Evolutionary conservation across 352 stramenopile species (phyloP), one percentile per base, ranked within the genome.

Genomic region (Globisporangium carolinianum): DNA sequence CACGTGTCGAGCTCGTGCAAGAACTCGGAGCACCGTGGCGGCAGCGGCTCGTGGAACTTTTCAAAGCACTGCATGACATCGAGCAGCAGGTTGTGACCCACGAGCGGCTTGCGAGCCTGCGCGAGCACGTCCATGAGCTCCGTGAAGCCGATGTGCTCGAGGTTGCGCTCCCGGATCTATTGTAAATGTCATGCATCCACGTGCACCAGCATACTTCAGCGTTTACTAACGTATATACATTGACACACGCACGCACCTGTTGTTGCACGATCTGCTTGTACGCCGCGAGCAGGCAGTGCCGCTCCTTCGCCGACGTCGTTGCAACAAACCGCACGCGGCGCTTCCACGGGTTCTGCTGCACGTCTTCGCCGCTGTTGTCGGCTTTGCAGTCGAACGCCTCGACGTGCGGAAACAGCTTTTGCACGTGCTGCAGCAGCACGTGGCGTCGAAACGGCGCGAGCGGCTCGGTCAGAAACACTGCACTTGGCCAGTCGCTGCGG

Each of bases 41-140:
- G 82, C n/a, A 90, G 56, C 4, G 77, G 78, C 5, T 65, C 64
- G 54, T 89, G 73, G 58, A 92, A 92, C 51, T 90, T 92, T 46
- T 83, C 75, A 60, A 76, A 89, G 71, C 77, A 88, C 47, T 92
- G 80, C 68, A 92, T 83, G 54, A 87, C 62, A 49, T 92, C 82
- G n/a, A 92, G 68, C 14, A 90, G 71, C 69, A 90, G 67, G 64
- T 92, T 92, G 67, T 92, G 82, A 0, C 82, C 82, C 39, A 92
- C 65, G 18, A 92, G 67, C 5, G 82, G 79, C 56, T 82, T 83
- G 8, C 60, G 58, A 0, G 70, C 67, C 0, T 54, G 58, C 18
- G 78, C 66, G 52, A 88, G 61, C 12, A 69, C 53, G 51, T 92
- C 76, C 59, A 92, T 51, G 14, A 92, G 65, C 24, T 71, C 70